These are phyloP conservation scores for Agrocybe chaxingu DNA, from an alignment of 768 basidiomycete species.

Conservation along the genomic window DNA sequence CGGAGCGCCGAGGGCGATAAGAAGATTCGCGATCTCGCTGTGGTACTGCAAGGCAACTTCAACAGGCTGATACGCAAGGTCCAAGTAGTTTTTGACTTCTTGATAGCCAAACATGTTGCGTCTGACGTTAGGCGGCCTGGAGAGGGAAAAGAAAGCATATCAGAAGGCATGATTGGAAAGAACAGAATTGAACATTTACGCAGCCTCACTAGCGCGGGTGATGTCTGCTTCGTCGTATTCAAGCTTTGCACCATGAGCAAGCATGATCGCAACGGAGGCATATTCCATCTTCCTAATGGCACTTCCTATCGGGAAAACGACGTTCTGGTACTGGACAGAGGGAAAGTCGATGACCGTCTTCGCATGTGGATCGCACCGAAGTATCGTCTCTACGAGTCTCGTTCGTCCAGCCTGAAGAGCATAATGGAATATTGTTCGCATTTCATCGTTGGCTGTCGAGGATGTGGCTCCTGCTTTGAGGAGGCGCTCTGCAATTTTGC, in stretches of 20 bases:
- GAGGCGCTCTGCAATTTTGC: slow-evolving; percentile 35
- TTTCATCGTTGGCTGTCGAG: slow-evolving; percentile 33
- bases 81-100: slow-evolving; percentile 20
- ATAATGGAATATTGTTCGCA: slow-evolving; percentile 40
- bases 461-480: slow-evolving; percentile 38
- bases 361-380: slow-evolving; percentile 40
- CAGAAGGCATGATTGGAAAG: neutral
- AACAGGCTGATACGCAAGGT: slow-evolving; percentile 27
- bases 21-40: slow-evolving; percentile 36
- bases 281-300: slow-evolving; percentile 32
- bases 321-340: slow-evolving; percentile 18
- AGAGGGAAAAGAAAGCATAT: neutral
- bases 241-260: slow-evolving; percentile 40
- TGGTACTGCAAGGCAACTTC: slow-evolving; percentile 33
- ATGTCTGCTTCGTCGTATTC: slow-evolving; percentile 32
- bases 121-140: slow-evolving; percentile 14
- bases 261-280: slow-evolving; percentile 32
- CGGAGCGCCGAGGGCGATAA: slow-evolving; percentile 34
- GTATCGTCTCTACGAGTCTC: slow-evolving; percentile 36
- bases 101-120: slow-evolving; percentile 19
- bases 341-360: slow-evolving; percentile 37
- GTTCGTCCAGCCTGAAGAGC: slow-evolving; percentile 31
- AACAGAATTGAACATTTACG: slow-evolving; percentile 20
- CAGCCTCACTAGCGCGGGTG: slow-evolving; percentile 27
- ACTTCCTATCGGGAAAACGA: slow-evolving; percentile 33